Percentiles rank a stretch among this genome's conserved stretches.
phyloP scores from a whole-genome alignment of 305 asterid genomes.

The Ilex paraguariensis region DNA sequence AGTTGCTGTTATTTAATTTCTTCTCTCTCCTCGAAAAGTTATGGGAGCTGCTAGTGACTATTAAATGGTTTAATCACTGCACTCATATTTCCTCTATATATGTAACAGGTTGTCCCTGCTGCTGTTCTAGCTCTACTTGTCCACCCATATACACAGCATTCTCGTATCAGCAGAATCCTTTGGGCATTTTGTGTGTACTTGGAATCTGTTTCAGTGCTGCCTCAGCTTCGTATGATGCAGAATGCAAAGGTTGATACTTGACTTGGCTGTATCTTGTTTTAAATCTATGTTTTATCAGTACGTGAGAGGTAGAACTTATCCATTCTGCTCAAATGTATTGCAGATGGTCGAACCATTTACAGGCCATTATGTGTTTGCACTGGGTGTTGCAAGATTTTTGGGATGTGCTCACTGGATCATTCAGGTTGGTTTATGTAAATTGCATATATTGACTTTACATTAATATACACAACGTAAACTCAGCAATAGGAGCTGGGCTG shows the following conservation, averaged over 20 bases:
- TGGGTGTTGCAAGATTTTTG: conserved; percentile 68
- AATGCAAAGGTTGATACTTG: conserved; percentile 55
- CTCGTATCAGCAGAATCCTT: conserved; percentile 36
- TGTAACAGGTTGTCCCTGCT: conserved; percentile 49
- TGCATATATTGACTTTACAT: not conserved
- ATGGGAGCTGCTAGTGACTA: too few relatives aligned
- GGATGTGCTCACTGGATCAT: conserved; percentile 88
- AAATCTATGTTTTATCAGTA: not conserved
- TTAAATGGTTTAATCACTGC: not conserved
- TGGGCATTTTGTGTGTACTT: conserved; percentile 80
- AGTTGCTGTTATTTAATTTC: too few relatives aligned
- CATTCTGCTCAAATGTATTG: conserved; percentile 5
- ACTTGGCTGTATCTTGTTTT: not conserved
- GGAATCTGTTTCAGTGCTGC: conserved; percentile 75
- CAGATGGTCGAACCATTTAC: conserved; percentile 88
- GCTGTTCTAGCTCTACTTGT: conserved; percentile 53
- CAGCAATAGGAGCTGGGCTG: too few relatives aligned
- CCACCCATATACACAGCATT: conserved; percentile 51
- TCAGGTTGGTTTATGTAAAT: conserved; percentile 37
- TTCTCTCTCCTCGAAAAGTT: too few relatives aligned
- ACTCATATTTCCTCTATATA: not conserved
- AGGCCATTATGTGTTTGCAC: conserved; percentile 80
- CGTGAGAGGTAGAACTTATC: not conserved
- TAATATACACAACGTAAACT: too few relatives aligned
- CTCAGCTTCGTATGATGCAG: conserved; percentile 85